A percentile compares a stretch with the other conserved stretches of the same genome.
phyloP scores from a whole-genome alignment of 2,329 filamentous ascomycete genomes.

The Pseudogymnoascus sp. region DNA sequence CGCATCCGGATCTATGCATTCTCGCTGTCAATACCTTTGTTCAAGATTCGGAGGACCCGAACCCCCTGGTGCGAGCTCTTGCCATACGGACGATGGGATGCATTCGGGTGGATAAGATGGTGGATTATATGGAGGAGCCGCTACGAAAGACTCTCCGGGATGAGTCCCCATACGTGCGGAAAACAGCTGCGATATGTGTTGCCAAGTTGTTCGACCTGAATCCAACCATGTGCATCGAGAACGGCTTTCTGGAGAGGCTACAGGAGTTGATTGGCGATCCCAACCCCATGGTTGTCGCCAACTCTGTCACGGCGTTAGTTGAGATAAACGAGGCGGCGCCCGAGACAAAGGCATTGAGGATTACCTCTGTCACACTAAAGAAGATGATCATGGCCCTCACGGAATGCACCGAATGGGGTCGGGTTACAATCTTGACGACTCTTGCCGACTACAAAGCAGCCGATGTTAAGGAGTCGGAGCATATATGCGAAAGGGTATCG shows the following conservation, averaged over 20 bases:
- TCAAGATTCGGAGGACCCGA: constrained; percentile 97
- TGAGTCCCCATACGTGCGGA: constrained; percentile 96
- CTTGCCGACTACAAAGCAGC: constrained; percentile 76
- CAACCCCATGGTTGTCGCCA: constrained; percentile 98
- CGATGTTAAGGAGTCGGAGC: constrained; percentile 94
- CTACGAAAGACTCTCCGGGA: constrained; percentile 91
- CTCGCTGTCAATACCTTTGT: constrained; percentile 98
- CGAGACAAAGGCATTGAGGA: constrained; percentile 76
- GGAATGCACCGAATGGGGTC: constrained; percentile 97
- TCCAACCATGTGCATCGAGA: constrained; percentile 85
- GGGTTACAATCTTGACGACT: constrained; percentile 85
- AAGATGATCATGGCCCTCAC: constrained; percentile 95
- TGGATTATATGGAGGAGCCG: constrained; percentile 99
- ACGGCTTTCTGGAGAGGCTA: constrained; percentile 86
- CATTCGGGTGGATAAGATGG: constrained; percentile 97
- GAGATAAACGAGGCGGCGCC: constrained; percentile 88
- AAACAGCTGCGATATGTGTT: constrained; percentile 95
- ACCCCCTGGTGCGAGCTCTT: constrained; percentile 86
- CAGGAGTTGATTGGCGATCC: constrained; percentile 96
- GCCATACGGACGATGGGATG: constrained; percentile 98
- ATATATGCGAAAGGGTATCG: constrained; percentile 92
- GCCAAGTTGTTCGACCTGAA: constrained; percentile 97
- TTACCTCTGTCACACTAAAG: constrained; percentile 77
- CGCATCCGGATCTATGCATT: constrained; percentile 96
- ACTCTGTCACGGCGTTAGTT: constrained; percentile 85